phyloP scores from a whole-genome alignment of 2,329 filamentous ascomycete genomes.

The Aureobasidium mangrovei region DNA sequence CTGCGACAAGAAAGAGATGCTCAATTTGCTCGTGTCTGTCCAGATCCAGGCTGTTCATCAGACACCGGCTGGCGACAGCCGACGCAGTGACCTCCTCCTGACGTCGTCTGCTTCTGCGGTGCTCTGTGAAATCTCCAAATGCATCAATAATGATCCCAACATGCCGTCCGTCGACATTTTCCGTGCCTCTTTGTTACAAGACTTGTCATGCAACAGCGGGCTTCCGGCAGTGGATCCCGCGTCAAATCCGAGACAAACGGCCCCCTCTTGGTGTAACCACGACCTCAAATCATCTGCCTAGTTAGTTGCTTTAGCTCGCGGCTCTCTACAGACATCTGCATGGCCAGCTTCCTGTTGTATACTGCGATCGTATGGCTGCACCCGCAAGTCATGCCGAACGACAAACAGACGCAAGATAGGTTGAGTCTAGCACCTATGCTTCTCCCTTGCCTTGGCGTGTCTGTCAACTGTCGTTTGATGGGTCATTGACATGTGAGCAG shows the following conservation, averaged over 20 bases:
- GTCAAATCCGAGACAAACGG: constrained; percentile 10
- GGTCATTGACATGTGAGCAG: not conserved
- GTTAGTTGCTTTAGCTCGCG: not conserved
- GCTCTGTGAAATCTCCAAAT: not conserved
- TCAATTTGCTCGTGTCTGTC: constrained; percentile 4
- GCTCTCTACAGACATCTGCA: constrained; percentile 7
- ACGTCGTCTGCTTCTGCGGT: constrained; percentile 6
- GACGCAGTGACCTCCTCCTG: constrained; percentile 4
- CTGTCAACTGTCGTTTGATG: not conserved
- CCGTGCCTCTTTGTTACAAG: constrained; percentile 5
- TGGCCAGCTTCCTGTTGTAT: not conserved
- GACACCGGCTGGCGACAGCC: not conserved
- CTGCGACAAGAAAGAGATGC: not conserved
- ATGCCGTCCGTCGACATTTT: constrained; percentile 5
- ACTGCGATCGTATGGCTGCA: not conserved
- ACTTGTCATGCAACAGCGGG: constrained; percentile 11
- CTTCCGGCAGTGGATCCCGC: constrained; percentile 10
- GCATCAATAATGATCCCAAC: not conserved
- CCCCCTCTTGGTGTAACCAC: constrained; percentile 8
- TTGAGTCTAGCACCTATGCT: not conserved
- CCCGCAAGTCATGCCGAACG: not conserved
- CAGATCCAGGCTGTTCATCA: not conserved
- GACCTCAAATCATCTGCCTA: not conserved
- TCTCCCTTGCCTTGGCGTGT: not conserved
- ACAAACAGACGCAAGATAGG: constrained; percentile 8